Evolutionary conservation across 805 yeast genomes (phyloP).

Genomic region (Candida sphagnicola): DNA sequence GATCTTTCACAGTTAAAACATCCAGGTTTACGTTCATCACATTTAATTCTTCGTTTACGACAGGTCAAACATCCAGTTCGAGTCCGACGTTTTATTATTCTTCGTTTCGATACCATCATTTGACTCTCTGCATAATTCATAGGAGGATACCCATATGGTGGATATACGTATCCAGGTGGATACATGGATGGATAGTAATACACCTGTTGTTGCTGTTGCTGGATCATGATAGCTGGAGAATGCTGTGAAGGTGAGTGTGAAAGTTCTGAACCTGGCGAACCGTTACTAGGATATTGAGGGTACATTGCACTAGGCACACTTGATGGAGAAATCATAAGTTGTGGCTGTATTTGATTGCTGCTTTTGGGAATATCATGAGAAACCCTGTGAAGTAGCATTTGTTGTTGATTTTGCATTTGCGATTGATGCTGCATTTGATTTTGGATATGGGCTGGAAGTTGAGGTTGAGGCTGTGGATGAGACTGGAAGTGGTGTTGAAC

Average conservation of each 20-base stretch:
- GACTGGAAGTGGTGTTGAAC: slow-evolving; percentile 4
- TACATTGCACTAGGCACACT: not conserved
- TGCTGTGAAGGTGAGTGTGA: slow-evolving; percentile 1
- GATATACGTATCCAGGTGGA: slow-evolving; percentile 6
- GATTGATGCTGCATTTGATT: no score
- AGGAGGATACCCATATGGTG: slow-evolving; percentile 7
- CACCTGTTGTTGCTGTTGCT: slow-evolving; percentile 1
- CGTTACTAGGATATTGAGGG: no score
- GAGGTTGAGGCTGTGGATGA: slow-evolving; percentile 5
- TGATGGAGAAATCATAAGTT: slow-evolving; percentile 3
- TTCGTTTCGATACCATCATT: slow-evolving; percentile 31
- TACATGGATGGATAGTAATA: slow-evolving; percentile 2
- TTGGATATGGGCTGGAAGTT: no score
- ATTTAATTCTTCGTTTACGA: slow-evolving; percentile 65
- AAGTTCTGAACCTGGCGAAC: no score
- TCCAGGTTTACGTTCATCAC: slow-evolving; percentile 70
- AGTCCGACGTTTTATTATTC: slow-evolving; percentile 57
- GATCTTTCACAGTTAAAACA: slow-evolving; percentile 66
- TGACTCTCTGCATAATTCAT: slow-evolving; percentile 21
- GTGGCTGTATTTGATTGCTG: not conserved
- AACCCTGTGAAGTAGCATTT: not conserved
- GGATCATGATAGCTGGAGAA: not conserved
- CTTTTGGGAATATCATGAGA: not conserved
- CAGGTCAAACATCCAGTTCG: slow-evolving; percentile 76
- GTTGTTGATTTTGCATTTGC: slow-evolving; percentile 2